Percentiles rank a stretch among this genome's conserved stretches.
Conservation (phyloP, 768 basidiomycete species). For the Fistulinella prunicolor region DNA sequence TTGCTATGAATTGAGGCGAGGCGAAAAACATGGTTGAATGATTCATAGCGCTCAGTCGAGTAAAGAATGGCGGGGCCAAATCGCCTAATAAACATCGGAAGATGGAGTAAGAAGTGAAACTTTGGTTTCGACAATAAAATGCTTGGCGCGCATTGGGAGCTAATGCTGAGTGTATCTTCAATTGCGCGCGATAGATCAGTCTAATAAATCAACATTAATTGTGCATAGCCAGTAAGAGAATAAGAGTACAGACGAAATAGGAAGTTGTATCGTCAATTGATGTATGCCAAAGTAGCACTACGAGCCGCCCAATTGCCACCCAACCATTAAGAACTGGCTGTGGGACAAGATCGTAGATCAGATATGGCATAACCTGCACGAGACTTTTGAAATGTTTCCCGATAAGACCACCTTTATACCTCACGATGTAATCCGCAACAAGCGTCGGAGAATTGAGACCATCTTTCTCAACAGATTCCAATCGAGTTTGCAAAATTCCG, state of each 20-base stretch:
- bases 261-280: constrained; percentile 36
- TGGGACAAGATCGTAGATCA: constrained; percentile 32
- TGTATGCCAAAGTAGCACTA: constrained; percentile 40
- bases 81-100: constrained; percentile 21
- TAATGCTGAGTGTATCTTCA: constrained; percentile 21
- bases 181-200: constrained; percentile 17
- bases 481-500: constrained; percentile 17
- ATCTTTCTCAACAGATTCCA: constrained; percentile 21
- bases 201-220: neutral
- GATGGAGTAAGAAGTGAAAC: constrained; percentile 32
- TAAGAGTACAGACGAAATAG: constrained; percentile 30
- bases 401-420: constrained; percentile 30
- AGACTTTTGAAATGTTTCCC: constrained; percentile 34
- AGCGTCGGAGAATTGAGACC: constrained; percentile 28
- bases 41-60: constrained; percentile 30
- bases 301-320: constrained; percentile 33
- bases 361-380: constrained; percentile 28
- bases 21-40: constrained; percentile 28
- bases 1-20: constrained; percentile 28
- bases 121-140: constrained; percentile 29
- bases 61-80: constrained; percentile 32
- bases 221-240: too few relatives aligned
- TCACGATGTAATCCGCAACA: constrained; percentile 30
- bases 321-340: constrained; percentile 24
- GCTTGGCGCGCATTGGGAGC: constrained; percentile 22